phyloP scores from a whole-genome alignment of 2,329 filamentous ascomycete species.

The Fusarium sp. region DNA sequence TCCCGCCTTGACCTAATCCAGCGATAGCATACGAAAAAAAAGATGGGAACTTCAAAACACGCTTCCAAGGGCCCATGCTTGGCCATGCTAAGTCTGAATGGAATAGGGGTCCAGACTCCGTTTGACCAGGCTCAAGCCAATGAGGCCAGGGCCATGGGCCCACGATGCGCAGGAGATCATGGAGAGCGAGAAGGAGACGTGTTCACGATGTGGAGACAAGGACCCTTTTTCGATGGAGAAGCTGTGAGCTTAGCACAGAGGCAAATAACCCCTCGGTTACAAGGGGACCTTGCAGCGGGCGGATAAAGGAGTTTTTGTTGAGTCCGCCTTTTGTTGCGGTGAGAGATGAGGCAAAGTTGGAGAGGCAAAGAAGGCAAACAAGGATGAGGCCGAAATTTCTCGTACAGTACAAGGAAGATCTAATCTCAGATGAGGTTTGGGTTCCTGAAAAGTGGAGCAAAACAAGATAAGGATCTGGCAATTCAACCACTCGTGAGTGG shows the following conservation, averaged over 20 bases:
- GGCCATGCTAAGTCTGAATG: too few species aligned
- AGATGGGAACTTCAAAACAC: neutral
- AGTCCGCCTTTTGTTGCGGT: conserved; percentile 19
- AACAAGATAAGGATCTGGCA: conserved; percentile 19
- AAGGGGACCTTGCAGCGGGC: conserved; percentile 27
- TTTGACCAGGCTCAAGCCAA: conserved; percentile 33
- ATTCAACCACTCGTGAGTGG: conserved; percentile 17
- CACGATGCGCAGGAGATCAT: conserved; percentile 47
- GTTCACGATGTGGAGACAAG: conserved; percentile 26
- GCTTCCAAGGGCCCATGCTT: too few species aligned
- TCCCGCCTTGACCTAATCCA: conserved; percentile 43
- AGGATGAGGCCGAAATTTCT: too few species aligned
- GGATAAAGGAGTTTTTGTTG: conserved; percentile 18
- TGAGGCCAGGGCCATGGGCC: conserved; percentile 25
- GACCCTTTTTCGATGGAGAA: conserved; percentile 5
- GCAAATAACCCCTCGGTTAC: conserved; percentile 20
- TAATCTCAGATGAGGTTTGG: conserved; percentile 22
- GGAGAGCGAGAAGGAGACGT: conserved; percentile 35
- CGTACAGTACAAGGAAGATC: neutral
- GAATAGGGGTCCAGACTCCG: conserved; percentile 48
- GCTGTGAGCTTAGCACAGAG: conserved; percentile 29
- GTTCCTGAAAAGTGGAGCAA: conserved; percentile 38
- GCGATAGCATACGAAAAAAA: conserved; percentile 39
- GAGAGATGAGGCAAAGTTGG: neutral
- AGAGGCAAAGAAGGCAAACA: neutral